Percentiles rank a stretch among this genome's conserved stretches.
Evolutionary conservation across 2,329 filamentous ascomycete genomes (phyloP).

Genomic region (Ophiocordyceps robertsii): DNA sequence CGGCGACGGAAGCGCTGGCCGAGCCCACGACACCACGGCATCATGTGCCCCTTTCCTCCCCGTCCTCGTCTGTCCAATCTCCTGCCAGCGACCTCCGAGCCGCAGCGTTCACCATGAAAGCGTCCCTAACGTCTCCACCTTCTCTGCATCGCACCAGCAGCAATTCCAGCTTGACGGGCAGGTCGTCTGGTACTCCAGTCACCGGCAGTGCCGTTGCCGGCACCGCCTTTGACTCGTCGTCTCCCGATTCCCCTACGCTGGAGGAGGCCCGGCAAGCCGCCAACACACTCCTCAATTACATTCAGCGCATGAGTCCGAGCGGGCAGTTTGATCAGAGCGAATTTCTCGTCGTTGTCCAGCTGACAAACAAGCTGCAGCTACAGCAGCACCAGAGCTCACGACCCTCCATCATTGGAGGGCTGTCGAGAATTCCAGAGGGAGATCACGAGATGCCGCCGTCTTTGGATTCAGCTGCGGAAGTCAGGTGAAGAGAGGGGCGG

Average conservation of each 20-base stretch:
- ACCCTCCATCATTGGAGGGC: conserved; percentile 30
- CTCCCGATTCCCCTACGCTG: conserved; percentile 57
- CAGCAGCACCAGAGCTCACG: conserved; percentile 33
- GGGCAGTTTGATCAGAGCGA: conserved; percentile 67
- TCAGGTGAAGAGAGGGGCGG: conserved; percentile 7
- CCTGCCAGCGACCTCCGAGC: conserved; percentile 31
- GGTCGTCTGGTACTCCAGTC: conserved; percentile 8
- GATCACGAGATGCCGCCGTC: conserved; percentile 32
- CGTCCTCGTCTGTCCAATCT: conserved; percentile 39
- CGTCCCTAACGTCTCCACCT: conserved; percentile 25
- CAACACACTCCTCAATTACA: conserved; percentile 69
- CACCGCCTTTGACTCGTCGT: conserved; percentile 30
- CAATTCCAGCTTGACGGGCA: conserved; percentile 19
- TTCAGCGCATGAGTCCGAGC: conserved; percentile 52
- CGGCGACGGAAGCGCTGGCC: conserved; percentile 6
- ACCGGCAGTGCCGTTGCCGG: conserved; percentile 3
- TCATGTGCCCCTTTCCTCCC: conserved; percentile 29
- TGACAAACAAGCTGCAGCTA: conserved; percentile 76
- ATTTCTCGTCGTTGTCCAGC: conserved; percentile 61
- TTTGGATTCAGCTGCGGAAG: conserved; percentile 15
- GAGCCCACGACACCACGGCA: conserved; percentile 38
- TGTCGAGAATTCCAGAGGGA: conserved; percentile 44
- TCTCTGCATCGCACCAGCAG: conserved; percentile 19
- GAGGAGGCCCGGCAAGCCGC: conserved; percentile 77
- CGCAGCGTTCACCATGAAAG: conserved; percentile 29